Percentiles rank a stretch among this genome's conserved stretches.
These are phyloP conservation scores for Lachnellula suecica DNA, from an alignment of 2,329 filamentous ascomycete species.

Conservation along the genomic window DNA sequence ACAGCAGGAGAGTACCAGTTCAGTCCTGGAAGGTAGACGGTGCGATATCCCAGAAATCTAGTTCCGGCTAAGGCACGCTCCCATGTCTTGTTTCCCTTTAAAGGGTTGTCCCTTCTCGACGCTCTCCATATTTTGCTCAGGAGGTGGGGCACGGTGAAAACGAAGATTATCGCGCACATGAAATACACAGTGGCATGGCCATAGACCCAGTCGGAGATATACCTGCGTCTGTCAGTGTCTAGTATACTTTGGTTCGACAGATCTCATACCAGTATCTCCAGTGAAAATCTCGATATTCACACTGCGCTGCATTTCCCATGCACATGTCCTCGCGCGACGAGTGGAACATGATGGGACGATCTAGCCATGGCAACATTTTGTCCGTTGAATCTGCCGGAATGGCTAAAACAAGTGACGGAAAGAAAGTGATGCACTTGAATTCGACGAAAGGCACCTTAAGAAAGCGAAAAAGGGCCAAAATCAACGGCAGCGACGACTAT, in stretches of 20 bases:
- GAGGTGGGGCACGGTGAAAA: constrained; percentile 10
- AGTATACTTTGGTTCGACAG: not conserved
- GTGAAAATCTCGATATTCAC: constrained; percentile 7
- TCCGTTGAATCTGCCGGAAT: not conserved
- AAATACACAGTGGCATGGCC: constrained; percentile 14
- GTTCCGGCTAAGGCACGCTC: not conserved
- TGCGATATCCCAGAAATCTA: constrained; percentile 11
- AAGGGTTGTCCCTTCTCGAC: not conserved
- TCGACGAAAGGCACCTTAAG: not conserved
- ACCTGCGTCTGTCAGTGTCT: constrained; percentile 1
- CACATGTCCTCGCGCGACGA: constrained; percentile 9
- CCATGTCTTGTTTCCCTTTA: not conserved
- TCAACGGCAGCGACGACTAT: not conserved
- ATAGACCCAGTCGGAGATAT: constrained; percentile 16
- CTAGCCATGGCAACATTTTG: constrained; percentile 10
- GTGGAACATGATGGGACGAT: constrained; percentile 9
- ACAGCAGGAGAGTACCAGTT: constrained; percentile 12
- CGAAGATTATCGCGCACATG: constrained; percentile 11
- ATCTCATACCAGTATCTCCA: constrained; percentile 14
- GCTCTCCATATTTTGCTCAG: constrained; percentile 1
- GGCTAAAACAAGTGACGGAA: too few species aligned
- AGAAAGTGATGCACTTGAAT: not conserved
- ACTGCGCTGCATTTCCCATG: constrained; percentile 6
- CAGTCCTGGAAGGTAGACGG: constrained; percentile 8
- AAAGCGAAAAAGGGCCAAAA: not conserved